Base-by-base conservation (phyloP, 352 stramenopile genomes). In the Globisporangium splendens region DNA sequence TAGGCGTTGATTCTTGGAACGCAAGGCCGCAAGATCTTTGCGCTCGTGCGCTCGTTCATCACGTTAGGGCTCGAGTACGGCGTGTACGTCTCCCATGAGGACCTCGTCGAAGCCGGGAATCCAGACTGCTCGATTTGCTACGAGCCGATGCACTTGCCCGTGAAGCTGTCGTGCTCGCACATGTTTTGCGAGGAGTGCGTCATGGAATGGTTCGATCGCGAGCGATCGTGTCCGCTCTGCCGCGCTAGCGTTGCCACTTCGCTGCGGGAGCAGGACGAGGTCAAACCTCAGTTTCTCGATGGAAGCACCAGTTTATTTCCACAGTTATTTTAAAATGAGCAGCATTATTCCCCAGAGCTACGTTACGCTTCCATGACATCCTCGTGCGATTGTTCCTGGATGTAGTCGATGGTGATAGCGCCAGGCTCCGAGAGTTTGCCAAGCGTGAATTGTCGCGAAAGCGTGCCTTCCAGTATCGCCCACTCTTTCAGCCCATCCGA, bases 121-220 rank as follows among this genome's bases (percentile, higher is more conserved):
- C 77, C 78, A 1, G 81, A 93, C 54, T 93, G 83, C 60, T 89
- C 81, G 13, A 93, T 93, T 46, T 93, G 83, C 68, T 93, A 93
- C 56, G 83, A 93, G 38, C 31, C 66, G 2, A 90, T 93, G 83
- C 67, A 78, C 7, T 61, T 63, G 22, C 83, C 83, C 10, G 83
- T 93, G 28, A 87, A 91, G 51, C 76, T 93, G 20, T 68, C 67
- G 50, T 93, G 83, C 47, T 73, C 79, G 42, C 83, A 93, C 65
- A 83, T 93, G 72, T 93, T 93, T 58, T 93, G 83, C 56, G 83
- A 93, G 63, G 83, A 91, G 42, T 93, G 83, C 56, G 81, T 93
- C 46, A 82, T 73, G 22, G 83, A 93, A 49, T 93, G 83, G 83
- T 88, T 93, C 56, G 80, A 93, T 39, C 81, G 86, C 53, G 83